phyloP scores from a whole-genome alignment of 176 grass and related monocot genomes.

The Zizania latifolia region DNA sequence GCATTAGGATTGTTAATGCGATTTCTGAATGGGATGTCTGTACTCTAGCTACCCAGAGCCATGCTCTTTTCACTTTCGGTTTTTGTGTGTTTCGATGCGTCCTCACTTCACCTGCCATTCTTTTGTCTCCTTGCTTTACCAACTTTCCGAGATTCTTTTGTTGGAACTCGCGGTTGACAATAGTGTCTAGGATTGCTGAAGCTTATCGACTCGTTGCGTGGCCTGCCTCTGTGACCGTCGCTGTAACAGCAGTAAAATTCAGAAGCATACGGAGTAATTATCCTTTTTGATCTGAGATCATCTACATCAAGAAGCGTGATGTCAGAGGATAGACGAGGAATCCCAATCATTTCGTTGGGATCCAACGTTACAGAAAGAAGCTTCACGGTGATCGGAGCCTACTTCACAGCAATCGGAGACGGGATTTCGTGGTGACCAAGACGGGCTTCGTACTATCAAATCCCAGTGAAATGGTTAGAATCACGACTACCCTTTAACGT shows the following conservation, averaged over 20 bases:
- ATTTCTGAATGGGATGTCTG: conserved; percentile 32
- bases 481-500: not conserved
- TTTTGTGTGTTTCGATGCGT: conserved; percentile 38
- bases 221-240: not conserved
- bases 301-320: too few species aligned
- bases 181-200: conserved; percentile 11
- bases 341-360: too few species aligned
- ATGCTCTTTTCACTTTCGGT: conserved; percentile 15
- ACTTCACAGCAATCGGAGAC: too few species aligned
- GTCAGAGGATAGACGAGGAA: too few species aligned
- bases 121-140: conserved; percentile 41
- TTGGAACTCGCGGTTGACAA: conserved; percentile 51
- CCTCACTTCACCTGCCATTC: conserved; percentile 21
- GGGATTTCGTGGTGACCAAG: too few species aligned
- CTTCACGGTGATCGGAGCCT: too few species aligned
- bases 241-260: not conserved
- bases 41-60: conserved; percentile 2
- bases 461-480: too few species aligned
- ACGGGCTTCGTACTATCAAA: too few species aligned
- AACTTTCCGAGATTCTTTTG: conserved; percentile 43
- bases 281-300: too few species aligned
- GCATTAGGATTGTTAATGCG: conserved; percentile 24
- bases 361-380: too few species aligned
- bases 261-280: not conserved
- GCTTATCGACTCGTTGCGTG: not conserved